Base-by-base conservation (phyloP, 2,329 filamentous ascomycete genomes). In the Dothideomycetes sp. region DNA sequence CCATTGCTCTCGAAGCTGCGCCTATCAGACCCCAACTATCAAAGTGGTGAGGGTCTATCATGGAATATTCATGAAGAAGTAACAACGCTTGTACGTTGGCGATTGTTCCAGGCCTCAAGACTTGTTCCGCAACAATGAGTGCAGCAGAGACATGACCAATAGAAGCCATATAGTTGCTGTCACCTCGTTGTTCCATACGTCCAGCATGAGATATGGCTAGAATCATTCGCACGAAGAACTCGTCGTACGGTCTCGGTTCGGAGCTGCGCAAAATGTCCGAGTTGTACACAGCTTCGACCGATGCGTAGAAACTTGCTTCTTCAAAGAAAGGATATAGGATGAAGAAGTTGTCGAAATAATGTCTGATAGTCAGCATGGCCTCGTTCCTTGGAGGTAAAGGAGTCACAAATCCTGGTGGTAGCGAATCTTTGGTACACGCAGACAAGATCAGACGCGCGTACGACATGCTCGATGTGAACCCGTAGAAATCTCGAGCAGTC, bases 1-100 rank as follows among this genome's bases (percentile, higher is more conserved):
- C 75, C 55, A 89, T 79, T 5, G 87, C 84, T 44, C 89, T 78
- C 28, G 84, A 84, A 5, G 89, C 88, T 57, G 91, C 88, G 5
- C 89, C 91, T 42, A 95, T 84, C 47, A 95, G 64, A 49, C 91
- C 88, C 88, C 91, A 96, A 52, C 82, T 86, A 54, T 94, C 87
- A 54, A 94, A 95, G 56, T 93, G 86, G 29, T 80, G 76, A 2
- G 89, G 88, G 52, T 96, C 88, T 35, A 94, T 70, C 67, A 91
- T 83, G 3, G 89, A 81, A 59, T 94, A 96, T 52, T 94, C 79
- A 0, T 86, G 87, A 38, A 96, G 74, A 2, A 96, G 69, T 2
- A 95, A 64, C 16, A 96, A 70, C 0, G 87, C 87, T 58, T 94
- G 88, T 12, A 96, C 86, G 51, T 91, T 89, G 1, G 76, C 75